phyloP scores from a whole-genome alignment of 345 rosid species.

The Eucalyptus tenuipes region DNA sequence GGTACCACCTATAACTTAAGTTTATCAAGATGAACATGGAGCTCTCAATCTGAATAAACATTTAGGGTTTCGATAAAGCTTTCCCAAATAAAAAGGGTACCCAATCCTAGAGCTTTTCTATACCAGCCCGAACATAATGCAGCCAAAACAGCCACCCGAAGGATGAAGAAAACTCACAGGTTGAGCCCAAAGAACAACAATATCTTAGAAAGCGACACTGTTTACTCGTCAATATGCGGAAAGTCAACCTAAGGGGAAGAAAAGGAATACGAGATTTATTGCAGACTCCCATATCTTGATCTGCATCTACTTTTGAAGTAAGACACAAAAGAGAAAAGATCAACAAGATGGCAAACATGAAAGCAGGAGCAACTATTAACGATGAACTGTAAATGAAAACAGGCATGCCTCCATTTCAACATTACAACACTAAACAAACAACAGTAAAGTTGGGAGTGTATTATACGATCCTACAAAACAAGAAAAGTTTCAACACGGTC shows the following conservation, averaged over 20 bases:
- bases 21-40: background rate
- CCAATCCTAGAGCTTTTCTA: background rate
- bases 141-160: background rate
- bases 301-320: background rate
- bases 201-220: background rate
- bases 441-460: background rate
- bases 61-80: background rate
- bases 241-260: background rate
- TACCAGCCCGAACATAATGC: background rate
- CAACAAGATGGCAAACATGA: background rate
- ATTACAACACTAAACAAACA: background rate
- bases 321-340: background rate
- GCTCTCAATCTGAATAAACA: background rate
- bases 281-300: background rate
- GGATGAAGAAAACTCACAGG: background rate
- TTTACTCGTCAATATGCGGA: background rate
- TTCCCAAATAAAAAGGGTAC: background rate
- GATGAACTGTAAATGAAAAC: background rate
- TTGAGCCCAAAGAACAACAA: background rate
- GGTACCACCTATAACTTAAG: background rate
- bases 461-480: background rate
- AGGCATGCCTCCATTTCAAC: background rate
- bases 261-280: background rate
- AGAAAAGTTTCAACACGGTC: background rate
- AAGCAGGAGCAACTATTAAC: background rate